Percentiles rank a stretch among this genome's conserved stretches.
Evolutionary conservation across 2,329 filamentous ascomycete species (phyloP).

Genomic region (Epichloe hybrida): DNA sequence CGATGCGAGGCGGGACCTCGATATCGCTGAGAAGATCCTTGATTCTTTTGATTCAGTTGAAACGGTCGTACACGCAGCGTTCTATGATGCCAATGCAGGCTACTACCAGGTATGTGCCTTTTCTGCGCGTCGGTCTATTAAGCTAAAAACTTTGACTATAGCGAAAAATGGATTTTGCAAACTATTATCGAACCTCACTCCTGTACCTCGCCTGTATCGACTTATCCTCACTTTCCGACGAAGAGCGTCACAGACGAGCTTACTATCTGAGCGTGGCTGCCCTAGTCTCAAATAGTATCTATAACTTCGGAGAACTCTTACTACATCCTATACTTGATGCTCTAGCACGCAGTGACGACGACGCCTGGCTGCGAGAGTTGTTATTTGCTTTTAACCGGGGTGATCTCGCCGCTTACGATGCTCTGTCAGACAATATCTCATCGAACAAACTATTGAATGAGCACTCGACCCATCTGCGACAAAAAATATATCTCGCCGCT

Average conservation of each 20-base stretch:
- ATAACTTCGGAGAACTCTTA: slow-evolving; percentile 98
- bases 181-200: slow-evolving; percentile 94
- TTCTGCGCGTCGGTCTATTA: too few species aligned
- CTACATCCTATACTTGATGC: slow-evolving; percentile 91
- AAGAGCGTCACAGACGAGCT: slow-evolving; percentile 69
- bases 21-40: slow-evolving; percentile 74
- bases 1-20: slow-evolving; percentile 75
- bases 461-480: slow-evolving; percentile 74
- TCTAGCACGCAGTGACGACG: slow-evolving; percentile 52
- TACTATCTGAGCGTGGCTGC: slow-evolving; percentile 90
- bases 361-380: slow-evolving; percentile 87
- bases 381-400: slow-evolving; percentile 96
- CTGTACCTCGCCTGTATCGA: slow-evolving; percentile 96
- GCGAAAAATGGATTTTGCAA: slow-evolving; percentile 79
- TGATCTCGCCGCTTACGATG: slow-evolving; percentile 77
- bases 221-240: slow-evolving; percentile 55
- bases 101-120: slow-evolving; percentile 62
- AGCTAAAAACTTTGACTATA: slow-evolving; percentile 7
- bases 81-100: slow-evolving; percentile 88
- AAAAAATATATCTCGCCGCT: slow-evolving; percentile 96
- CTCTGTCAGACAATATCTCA: slow-evolving; percentile 65
- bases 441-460: slow-evolving; percentile 67
- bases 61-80: slow-evolving; percentile 86
- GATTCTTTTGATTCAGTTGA: slow-evolving; percentile 92
- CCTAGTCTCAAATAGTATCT: slow-evolving; percentile 86